Evolutionary conservation across 2,329 filamentous ascomycete genomes (phyloP), one percentile per base, ranked within the genome.

Genomic region (Fonsecaea multimorphosa): DNA sequence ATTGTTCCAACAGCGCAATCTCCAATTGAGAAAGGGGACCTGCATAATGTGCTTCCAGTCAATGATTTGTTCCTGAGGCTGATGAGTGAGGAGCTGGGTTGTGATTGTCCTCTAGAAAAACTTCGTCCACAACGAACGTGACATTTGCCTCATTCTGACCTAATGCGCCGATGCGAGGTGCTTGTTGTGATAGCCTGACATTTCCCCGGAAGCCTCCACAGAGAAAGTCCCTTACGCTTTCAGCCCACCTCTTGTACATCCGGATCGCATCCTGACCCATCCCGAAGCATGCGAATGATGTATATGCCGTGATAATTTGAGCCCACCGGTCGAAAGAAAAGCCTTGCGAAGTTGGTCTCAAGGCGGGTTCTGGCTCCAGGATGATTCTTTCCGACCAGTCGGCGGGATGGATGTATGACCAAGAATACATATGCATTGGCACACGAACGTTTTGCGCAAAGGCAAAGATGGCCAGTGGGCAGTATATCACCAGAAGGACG

Each of bases 271-370:
- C 88, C 29, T 78, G 79, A 32, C 88, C 88, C 16, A 87, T 83
- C 8, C 89, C 88, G 69, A 90, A 90, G 71, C 88, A 85, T n/a
- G 84, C 59, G 72, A 90, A 90, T 12, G 86, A 76, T 29, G 87
- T 64, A 65, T 85, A 81, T 0, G 84, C 85, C 2, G 82, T 78
- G 0, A 73, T 80, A 9, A 89, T 77, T 54, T 84, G 82, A 22
- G 85, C 79, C 85, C 86, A 91, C 32, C 84, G 82, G 72, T 89
- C 85, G 65, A 84, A 84, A 51, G 79, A 74, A 44, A 85, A 77
- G 1, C 68, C 9, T 38, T 84, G 81, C 46, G 76, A 40, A 24
- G 80, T 77, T 1, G 82, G 80, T 1, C 84, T 73, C 65, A 81
- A 82, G 19, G 22, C 14, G 14, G 77, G 36, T 22, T 80, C 77